These are phyloP conservation scores for Tuber microsphaerosporum DNA, from an alignment of 495 filamentous ascomycete species.

Conservation along the genomic window DNA sequence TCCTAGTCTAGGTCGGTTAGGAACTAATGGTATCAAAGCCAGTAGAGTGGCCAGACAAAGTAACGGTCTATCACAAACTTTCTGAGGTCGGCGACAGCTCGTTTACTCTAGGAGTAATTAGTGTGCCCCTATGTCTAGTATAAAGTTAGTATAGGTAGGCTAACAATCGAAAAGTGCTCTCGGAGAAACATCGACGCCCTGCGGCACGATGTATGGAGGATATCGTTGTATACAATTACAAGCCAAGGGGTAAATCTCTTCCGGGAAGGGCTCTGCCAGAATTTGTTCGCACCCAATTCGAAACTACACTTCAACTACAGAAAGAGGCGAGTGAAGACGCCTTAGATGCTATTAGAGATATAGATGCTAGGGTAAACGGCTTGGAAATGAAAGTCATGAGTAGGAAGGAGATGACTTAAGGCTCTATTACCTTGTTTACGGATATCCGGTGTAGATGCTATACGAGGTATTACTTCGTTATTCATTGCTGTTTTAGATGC, in stretches of 20 bases:
- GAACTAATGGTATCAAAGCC: constrained; percentile 50
- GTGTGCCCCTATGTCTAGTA: constrained; percentile 31
- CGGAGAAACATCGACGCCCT: constrained; percentile 69
- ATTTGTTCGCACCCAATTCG: constrained; percentile 63
- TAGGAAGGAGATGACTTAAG: constrained; percentile 35
- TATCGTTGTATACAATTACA: constrained; percentile 80
- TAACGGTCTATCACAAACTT: constrained; percentile 85
- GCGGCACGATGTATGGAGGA: constrained; percentile 76
- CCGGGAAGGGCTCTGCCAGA: constrained; percentile 56
- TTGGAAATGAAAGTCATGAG: constrained; percentile 35
- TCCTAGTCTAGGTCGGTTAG: not conserved
- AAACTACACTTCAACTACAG: constrained; percentile 59
- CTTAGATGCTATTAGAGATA: constrained; percentile 30
- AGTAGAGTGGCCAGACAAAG: constrained; percentile 77
- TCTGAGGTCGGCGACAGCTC: constrained; percentile 47
- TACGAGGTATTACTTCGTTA: not conserved
- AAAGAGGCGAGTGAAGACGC: constrained; percentile 50
- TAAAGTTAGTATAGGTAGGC: constrained; percentile 50
- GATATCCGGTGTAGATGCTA: not conserved
- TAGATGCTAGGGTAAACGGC: constrained; percentile 20
- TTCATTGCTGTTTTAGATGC: not conserved
- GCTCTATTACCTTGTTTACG: not conserved
- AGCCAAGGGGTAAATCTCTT: constrained; percentile 48
- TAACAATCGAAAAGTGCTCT: constrained; percentile 50
- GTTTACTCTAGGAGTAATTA: constrained; percentile 54